phyloP scores from a whole-genome alignment of 257 asterid genomes.

The Henckelia pumila region DNA sequence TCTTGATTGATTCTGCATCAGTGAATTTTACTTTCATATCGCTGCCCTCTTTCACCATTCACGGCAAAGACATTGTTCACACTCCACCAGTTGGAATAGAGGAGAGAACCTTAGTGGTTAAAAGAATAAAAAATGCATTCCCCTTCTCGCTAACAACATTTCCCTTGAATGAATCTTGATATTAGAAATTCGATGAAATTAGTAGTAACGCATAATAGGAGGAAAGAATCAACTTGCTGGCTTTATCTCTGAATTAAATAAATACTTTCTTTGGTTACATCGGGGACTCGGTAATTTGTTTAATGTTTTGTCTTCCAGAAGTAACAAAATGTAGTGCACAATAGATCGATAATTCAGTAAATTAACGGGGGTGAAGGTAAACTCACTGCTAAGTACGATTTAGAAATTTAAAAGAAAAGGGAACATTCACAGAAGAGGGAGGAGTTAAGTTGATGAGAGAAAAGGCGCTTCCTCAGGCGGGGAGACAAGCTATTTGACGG shows the following conservation, averaged over 20 bases:
- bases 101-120: not conserved
- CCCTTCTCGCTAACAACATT: not conserved
- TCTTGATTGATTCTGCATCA: too few relatives aligned
- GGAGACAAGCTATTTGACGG: not conserved
- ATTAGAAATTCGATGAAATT: too few relatives aligned
- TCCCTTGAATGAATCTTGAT: not conserved
- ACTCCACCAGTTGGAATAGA: constrained; percentile 6
- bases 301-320: too few relatives aligned
- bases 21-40: too few relatives aligned
- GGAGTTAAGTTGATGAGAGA: not conserved
- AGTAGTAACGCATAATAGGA: too few relatives aligned
- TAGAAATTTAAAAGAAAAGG: too few relatives aligned
- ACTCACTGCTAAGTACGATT: not conserved
- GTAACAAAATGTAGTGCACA: not conserved
- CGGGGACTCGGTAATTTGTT: not conserved
- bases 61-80: not conserved
- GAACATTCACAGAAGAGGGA: not conserved
- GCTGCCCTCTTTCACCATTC: too few relatives aligned
- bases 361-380: not conserved
- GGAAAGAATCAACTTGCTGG: not conserved
- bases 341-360: too few relatives aligned
- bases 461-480: too few relatives aligned
- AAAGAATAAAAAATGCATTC: constrained; percentile 12
- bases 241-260: not conserved
- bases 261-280: not conserved